phyloP scores from a whole-genome alignment of 768 basidiomycete species.

The Pulveroboletus frians region DNA sequence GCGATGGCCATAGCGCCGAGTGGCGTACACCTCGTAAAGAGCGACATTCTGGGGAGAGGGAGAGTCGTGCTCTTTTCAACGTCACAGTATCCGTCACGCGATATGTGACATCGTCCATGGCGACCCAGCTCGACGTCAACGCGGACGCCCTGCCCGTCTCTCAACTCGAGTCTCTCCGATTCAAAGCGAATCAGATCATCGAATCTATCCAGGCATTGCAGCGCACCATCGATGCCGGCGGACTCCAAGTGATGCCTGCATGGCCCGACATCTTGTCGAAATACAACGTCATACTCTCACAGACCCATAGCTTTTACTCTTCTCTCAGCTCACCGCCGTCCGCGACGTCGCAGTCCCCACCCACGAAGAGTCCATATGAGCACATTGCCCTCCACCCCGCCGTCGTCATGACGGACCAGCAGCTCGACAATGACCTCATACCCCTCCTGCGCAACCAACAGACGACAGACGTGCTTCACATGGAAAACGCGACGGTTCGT shows the following conservation, averaged over 20 bases:
- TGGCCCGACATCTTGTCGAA: slow-evolving; percentile 87
- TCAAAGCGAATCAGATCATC: slow-evolving; percentile 74
- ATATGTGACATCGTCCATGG: slow-evolving; percentile 8
- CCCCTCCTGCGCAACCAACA: slow-evolving; percentile 76
- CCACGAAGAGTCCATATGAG: slow-evolving; percentile 43
- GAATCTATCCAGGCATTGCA: slow-evolving; percentile 68
- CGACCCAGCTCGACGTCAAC: slow-evolving; percentile 17
- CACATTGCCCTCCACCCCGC: slow-evolving; percentile 65
- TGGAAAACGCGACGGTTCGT: slow-evolving; percentile 69
- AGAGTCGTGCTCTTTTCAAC: background rate
- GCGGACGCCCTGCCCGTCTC: slow-evolving; percentile 49
- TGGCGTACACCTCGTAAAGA: slow-evolving; percentile 10
- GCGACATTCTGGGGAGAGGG: slow-evolving; percentile 6
- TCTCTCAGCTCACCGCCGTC: slow-evolving; percentile 44
- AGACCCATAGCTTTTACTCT: slow-evolving; percentile 72
- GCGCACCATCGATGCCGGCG: slow-evolving; percentile 55
- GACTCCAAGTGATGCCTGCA: slow-evolving; percentile 58
- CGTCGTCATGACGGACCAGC: slow-evolving; percentile 51
- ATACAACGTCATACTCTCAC: slow-evolving; percentile 79
- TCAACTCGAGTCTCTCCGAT: slow-evolving; percentile 71
- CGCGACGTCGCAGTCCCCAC: slow-evolving; percentile 11
- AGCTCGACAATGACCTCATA: slow-evolving; percentile 69
- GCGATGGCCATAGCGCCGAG: background rate
- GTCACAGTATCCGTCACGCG: slow-evolving; percentile 21
- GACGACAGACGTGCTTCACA: slow-evolving; percentile 66